These are phyloP conservation scores for Hansenula sp. DNA, from an alignment of 1,139 yeast species.

Conservation along the genomic window DNA sequence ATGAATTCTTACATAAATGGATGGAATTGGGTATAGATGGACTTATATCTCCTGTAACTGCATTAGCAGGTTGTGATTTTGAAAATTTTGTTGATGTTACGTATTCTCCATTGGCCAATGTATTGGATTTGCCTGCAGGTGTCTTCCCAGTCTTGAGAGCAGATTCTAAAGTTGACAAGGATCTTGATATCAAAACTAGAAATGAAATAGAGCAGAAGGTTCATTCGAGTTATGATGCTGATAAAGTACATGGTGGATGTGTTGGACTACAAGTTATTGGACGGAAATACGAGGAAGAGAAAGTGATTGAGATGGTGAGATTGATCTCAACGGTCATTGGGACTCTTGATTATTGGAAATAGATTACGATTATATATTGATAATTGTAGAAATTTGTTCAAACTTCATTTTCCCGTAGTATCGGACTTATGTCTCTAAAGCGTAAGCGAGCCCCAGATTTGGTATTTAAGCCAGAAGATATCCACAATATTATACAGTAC, in stretches of 20 bases:
- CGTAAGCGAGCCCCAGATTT: background rate
- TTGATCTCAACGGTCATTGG: slow-evolving; percentile 2
- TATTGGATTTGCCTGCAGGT: slow-evolving; percentile 35
- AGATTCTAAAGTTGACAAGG: slow-evolving; percentile 26
- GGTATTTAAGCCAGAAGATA: no score
- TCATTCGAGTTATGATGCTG: slow-evolving; percentile 27
- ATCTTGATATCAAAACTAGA: slow-evolving; percentile 3
- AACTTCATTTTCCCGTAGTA: background rate
- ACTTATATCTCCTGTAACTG: slow-evolving; percentile 41
- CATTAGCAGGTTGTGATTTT: slow-evolving; percentile 37
- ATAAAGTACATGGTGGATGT: slow-evolving; percentile 35
- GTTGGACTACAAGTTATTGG: slow-evolving; percentile 39
- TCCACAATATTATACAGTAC: no score
- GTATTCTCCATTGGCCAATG: slow-evolving; percentile 39
- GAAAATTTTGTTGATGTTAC: slow-evolving; percentile 15
- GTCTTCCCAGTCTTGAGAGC: slow-evolving; percentile 39
- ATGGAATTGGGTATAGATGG: slow-evolving; percentile 47
- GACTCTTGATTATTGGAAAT: background rate
- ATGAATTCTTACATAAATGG: slow-evolving; percentile 38
- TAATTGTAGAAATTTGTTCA: no score
- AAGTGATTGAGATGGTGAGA: slow-evolving; percentile 31
- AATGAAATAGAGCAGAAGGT: slow-evolving; percentile 12
- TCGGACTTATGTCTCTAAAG: background rate
- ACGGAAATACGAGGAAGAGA: slow-evolving; percentile 36
- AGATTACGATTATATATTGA: no score